phyloP scores from a whole-genome alignment of 2,329 filamentous ascomycete genomes.

The Dryadomyces quercivorus region DNA sequence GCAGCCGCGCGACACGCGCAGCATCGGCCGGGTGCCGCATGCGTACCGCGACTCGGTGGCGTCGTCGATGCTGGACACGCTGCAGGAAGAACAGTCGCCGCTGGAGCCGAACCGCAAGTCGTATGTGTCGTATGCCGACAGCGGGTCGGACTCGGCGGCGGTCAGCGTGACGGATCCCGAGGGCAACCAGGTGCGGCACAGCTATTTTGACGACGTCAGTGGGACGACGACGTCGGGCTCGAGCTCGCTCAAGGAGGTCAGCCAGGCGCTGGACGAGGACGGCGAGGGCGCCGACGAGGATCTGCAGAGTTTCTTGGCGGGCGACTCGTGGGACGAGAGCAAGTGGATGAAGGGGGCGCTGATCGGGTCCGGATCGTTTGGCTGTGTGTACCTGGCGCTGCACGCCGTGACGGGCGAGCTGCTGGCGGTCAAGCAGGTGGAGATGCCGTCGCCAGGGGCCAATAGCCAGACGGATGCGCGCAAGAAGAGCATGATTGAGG shows the following conservation, averaged over 20 bases:
- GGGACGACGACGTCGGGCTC: constrained; percentile 29
- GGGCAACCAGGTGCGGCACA: constrained; percentile 56
- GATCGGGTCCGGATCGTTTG: constrained; percentile 94
- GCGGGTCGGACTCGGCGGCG: constrained; percentile 56
- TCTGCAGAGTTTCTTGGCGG: constrained; percentile 76
- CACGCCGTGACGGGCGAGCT: constrained; percentile 95
- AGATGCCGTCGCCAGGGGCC: constrained; percentile 67
- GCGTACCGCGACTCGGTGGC: constrained; percentile 77
- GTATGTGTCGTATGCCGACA: constrained; percentile 80
- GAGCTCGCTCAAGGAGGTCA: constrained; percentile 72
- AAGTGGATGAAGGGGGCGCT: constrained; percentile 99
- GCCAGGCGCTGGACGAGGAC: constrained; percentile 75
- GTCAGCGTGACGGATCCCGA: constrained; percentile 69
- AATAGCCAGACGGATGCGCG: constrained; percentile 74
- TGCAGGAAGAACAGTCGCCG: constrained; percentile 77
- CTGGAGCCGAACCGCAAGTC: constrained; percentile 85
- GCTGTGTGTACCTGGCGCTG: constrained; percentile 85
- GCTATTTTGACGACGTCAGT: constrained; percentile 63
- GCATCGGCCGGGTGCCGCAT: constrained; percentile 32
- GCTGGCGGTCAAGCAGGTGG: constrained; percentile 96
- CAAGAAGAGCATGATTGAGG: constrained; percentile 97
- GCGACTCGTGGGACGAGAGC: constrained; percentile 90
- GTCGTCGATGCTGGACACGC: constrained; percentile 76
- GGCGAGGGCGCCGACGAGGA: constrained; percentile 87
- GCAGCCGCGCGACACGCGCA: constrained; percentile 27